Conservation (phyloP, 148 eudicot genomes). For the Spergularia bocconei region DNA sequence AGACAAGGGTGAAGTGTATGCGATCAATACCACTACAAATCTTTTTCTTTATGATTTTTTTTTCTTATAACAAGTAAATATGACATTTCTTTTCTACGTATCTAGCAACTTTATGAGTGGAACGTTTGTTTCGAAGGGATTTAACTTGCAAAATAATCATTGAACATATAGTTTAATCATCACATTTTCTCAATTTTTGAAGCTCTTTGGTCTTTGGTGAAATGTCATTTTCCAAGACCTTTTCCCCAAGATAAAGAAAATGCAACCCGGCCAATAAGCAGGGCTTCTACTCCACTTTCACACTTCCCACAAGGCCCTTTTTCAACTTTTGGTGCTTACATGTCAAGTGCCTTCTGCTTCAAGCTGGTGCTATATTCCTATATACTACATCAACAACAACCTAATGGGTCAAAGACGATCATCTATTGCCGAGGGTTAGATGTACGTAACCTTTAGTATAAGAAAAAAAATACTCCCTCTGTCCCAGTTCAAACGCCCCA, state of each 20-base stretch:
- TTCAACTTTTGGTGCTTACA: slow-evolving; percentile 11
- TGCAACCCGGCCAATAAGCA: slow-evolving; percentile 42
- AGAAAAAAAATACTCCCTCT: too few species aligned
- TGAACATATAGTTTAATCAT: background rate
- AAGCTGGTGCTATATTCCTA: background rate
- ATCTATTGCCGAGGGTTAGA: too few species aligned
- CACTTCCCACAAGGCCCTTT: slow-evolving; percentile 16
- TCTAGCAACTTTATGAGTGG: background rate
- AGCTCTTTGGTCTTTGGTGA: slow-evolving; percentile 43
- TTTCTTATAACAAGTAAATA: background rate
- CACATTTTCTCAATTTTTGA: slow-evolving; percentile 28
- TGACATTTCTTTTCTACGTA: background rate
- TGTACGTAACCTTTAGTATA: too few species aligned
- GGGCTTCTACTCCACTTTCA: slow-evolving; percentile 28
- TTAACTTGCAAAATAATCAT: slow-evolving; percentile 49
- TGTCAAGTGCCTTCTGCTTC: slow-evolving; percentile 17
- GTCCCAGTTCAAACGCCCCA: too few species aligned
- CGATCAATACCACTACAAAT: slow-evolving; percentile 19
- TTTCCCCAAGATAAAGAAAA: slow-evolving; percentile 52
- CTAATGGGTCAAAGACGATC: too few species aligned
- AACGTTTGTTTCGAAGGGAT: slow-evolving; percentile 5
- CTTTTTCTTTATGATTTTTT: slow-evolving; percentile 3
- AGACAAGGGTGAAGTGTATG: slow-evolving; percentile 64
- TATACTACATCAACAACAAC: background rate
- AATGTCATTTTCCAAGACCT: slow-evolving; percentile 42